Percentiles rank a stretch among this genome's conserved stretches.
Evolutionary conservation across 148 eudicot species (phyloP).

Genomic region (Silene uniflora): DNA sequence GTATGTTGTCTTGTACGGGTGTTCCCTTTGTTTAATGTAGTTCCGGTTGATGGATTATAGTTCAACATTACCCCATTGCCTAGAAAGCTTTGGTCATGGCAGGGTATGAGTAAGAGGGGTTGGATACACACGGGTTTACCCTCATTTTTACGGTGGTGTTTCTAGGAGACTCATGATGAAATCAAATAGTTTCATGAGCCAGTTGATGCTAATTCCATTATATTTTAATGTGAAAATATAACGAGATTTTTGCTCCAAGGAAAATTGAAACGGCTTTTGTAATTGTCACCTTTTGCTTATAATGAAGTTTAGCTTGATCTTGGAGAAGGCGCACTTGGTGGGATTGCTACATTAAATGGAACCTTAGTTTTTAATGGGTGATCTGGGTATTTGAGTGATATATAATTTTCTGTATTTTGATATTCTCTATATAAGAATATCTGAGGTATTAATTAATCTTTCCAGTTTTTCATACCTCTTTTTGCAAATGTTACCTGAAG

Average conservation of each 20-base stretch:
- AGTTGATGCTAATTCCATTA: no score
- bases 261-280: not conserved
- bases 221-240: no score
- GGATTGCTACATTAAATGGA: not conserved
- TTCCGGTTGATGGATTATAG: not conserved
- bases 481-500: not conserved
- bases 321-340: not conserved
- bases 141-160: not conserved
- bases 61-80: not conserved
- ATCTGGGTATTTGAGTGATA: not conserved
- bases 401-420: not conserved
- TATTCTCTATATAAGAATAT: not conserved
- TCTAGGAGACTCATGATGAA: not conserved
- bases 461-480: not conserved
- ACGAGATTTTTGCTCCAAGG: no score
- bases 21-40: constrained; percentile 1
- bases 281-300: not conserved
- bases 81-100: not conserved
- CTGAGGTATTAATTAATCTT: not conserved
- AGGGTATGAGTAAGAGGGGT: no score
- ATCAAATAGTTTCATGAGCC: no score
- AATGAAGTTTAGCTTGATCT: not conserved
- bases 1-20: not conserved
- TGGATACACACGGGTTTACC: not conserved
- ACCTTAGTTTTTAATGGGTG: not conserved